Percentiles rank a stretch among this genome's conserved stretches.
These are phyloP conservation scores for Plantago major DNA, from an alignment of 257 asterid genomes.

Conservation along the genomic window DNA sequence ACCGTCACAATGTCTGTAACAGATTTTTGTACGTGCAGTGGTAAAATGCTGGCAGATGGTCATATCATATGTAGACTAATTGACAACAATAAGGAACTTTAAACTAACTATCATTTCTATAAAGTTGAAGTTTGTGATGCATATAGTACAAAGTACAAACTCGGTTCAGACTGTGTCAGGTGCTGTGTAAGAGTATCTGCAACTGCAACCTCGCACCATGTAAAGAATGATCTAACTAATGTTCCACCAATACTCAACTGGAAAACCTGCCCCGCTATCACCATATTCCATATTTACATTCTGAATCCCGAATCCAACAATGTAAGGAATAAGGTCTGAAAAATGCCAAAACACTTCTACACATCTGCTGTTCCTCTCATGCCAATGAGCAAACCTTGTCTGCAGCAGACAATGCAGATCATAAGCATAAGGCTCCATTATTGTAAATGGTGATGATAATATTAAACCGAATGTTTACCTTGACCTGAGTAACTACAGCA, in stretches of 20 bases:
- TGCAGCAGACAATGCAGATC: conserved; percentile 29
- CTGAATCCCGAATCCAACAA: background rate
- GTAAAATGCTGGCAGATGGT: too few species aligned
- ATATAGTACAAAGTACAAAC: conserved; percentile 3
- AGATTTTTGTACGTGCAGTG: too few species aligned
- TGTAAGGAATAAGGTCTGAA: conserved; percentile 1
- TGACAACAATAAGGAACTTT: too few species aligned
- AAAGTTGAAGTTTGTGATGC: conserved; percentile 6
- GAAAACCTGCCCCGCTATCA: background rate
- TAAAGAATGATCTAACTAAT: conserved; percentile 5
- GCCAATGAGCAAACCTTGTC: conserved; percentile 72
- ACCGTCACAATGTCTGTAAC: too few species aligned
- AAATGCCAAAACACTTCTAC: background rate
- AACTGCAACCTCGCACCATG: conserved; percentile 12
- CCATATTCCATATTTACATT: conserved; percentile 5
- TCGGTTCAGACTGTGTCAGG: conserved; percentile 10
- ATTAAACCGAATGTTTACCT: conserved; percentile 35
- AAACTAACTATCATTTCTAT: background rate
- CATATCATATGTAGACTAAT: too few species aligned
- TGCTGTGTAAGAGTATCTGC: conserved; percentile 1
- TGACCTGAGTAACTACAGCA: conserved; percentile 67
- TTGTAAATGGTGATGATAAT: background rate
- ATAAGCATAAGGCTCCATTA: background rate
- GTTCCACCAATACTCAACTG: background rate
- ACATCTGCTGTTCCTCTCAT: conserved; percentile 26